Conservation (phyloP, 2,329 filamentous ascomycete genomes). For the Venturia oleaginea region DNA sequence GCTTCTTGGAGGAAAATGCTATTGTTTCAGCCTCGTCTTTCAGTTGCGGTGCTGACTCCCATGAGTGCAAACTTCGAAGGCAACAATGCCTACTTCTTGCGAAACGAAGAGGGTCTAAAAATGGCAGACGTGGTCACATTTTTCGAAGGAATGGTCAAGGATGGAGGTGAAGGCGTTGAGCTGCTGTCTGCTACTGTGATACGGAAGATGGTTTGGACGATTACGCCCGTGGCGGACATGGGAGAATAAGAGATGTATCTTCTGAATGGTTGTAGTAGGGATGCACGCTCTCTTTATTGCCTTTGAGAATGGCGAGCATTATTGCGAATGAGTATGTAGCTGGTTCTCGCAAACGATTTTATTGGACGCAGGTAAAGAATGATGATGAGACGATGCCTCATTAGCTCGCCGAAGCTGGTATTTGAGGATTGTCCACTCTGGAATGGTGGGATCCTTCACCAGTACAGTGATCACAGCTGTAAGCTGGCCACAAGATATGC, state of each 20-base stretch:
- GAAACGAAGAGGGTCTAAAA: neutral
- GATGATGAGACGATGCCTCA: too few relatives aligned
- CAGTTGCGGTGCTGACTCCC: neutral
- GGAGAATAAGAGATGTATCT: neutral
- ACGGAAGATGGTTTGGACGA: constrained; percentile 6
- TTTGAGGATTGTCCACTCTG: too few relatives aligned
- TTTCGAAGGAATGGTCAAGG: neutral
- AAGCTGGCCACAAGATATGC: too few relatives aligned
- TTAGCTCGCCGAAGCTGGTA: too few relatives aligned
- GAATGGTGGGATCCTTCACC: too few relatives aligned
- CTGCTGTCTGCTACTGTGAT: constrained; percentile 5
- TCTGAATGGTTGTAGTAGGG: too few relatives aligned
- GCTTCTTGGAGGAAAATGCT: constrained; percentile 6
- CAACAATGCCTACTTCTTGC: neutral
- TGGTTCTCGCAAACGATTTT: too few relatives aligned
- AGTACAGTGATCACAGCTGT: too few relatives aligned
- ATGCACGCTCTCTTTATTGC: too few relatives aligned
- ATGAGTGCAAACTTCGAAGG: constrained; percentile 1
- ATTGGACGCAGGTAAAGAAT: too few relatives aligned
- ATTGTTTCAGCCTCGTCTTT: constrained; percentile 1
- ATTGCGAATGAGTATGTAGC: too few relatives aligned
- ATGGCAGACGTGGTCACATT: constrained; percentile 4
- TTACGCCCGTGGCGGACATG: neutral
- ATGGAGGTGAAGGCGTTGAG: neutral
- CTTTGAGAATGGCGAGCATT: neutral